These are phyloP conservation scores for Podospora australis DNA, from an alignment of 495 filamentous ascomycete genomes.

Conservation along the genomic window DNA sequence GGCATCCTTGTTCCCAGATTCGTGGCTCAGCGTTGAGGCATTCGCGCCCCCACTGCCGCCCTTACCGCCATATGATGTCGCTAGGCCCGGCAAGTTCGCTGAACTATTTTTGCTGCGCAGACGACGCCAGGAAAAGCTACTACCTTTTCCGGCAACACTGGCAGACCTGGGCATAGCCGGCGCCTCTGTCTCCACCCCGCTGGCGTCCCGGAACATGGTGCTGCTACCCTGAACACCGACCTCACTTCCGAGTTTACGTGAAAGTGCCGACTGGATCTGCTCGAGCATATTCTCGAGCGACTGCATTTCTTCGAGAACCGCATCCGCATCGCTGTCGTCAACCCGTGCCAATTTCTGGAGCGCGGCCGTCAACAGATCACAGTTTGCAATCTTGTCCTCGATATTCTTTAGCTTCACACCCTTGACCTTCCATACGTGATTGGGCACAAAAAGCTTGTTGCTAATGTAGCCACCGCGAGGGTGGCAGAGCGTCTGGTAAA, in stretches of 20 bases:
- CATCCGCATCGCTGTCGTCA: slow-evolving; percentile 82
- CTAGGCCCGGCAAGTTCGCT: slow-evolving; percentile 38
- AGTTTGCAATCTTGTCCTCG: slow-evolving; percentile 93
- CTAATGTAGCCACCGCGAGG: slow-evolving; percentile 89
- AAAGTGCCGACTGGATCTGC: slow-evolving; percentile 65
- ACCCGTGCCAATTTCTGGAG: slow-evolving; percentile 75
- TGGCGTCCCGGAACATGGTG: slow-evolving; percentile 61
- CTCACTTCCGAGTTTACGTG: slow-evolving; percentile 82
- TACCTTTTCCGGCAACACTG: slow-evolving; percentile 59
- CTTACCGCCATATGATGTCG: slow-evolving; percentile 39
- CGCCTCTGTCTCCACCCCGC: slow-evolving; percentile 25
- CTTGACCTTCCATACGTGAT: slow-evolving; percentile 90
- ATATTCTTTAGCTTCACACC: slow-evolving; percentile 84
- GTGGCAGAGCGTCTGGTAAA: slow-evolving; percentile 89
- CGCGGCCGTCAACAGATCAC: slow-evolving; percentile 86
- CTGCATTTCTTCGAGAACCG: slow-evolving; percentile 93
- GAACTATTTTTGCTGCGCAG: slow-evolving; percentile 83
- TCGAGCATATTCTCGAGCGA: slow-evolving; percentile 82
- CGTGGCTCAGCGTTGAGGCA: slow-evolving; percentile 35
- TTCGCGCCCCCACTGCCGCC: slow-evolving; percentile 23
- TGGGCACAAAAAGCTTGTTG: slow-evolving; percentile 81
- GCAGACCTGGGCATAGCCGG: slow-evolving; percentile 43
- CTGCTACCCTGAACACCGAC: slow-evolving; percentile 71
- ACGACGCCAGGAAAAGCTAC: slow-evolving; percentile 74
- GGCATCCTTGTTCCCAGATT: slow-evolving; percentile 48